Percentiles rank a stretch among this genome's conserved stretches.
phyloP scores from a whole-genome alignment of 768 basidiomycete genomes.

The Leccinellum luteum region DNA sequence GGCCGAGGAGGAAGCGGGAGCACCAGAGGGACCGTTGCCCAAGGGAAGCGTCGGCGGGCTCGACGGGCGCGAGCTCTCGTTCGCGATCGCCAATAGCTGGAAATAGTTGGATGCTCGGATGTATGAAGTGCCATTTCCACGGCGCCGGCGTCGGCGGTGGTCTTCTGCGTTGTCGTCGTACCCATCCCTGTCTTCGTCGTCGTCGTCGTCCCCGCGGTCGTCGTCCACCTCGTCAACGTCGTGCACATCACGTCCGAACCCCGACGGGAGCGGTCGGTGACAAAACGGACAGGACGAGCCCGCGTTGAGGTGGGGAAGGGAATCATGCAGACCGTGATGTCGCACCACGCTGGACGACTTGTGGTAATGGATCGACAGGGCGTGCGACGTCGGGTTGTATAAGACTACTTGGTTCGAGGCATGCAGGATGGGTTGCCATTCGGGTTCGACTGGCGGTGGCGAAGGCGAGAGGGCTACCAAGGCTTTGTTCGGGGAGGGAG shows the following conservation, averaged over 20 bases:
- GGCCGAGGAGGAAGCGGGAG: background rate
- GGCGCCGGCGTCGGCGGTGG: conserved; percentile 19
- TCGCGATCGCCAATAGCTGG: conserved; percentile 68
- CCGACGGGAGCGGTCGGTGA: conserved; percentile 54
- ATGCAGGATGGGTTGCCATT: conserved; percentile 81
- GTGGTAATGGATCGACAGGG: conserved; percentile 59
- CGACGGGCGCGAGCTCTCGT: conserved; percentile 56
- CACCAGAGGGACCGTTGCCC: conserved; percentile 23
- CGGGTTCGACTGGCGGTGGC: conserved; percentile 13
- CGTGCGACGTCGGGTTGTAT: conserved; percentile 84
- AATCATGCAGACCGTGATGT: background rate
- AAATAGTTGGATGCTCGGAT: conserved; percentile 77
- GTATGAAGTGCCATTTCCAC: conserved; percentile 38
- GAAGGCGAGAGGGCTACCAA: conserved; percentile 25
- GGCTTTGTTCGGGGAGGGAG: conserved; percentile 33
- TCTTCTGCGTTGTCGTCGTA: conserved; percentile 19
- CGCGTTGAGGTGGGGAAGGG: conserved; percentile 21
- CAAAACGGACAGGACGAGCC: conserved; percentile 67
- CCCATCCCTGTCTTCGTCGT: background rate
- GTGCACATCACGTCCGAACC: conserved; percentile 33
- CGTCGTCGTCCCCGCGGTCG: background rate
- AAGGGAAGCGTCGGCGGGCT: conserved; percentile 40
- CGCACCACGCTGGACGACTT: conserved; percentile 24
- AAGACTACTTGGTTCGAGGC: conserved; percentile 84
- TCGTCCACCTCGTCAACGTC: background rate